Percentiles rank a stretch among this genome's conserved stretches.
Conservation (phyloP, 2,329 filamentous ascomycete genomes). For the Rugonectria rugulosa region DNA sequence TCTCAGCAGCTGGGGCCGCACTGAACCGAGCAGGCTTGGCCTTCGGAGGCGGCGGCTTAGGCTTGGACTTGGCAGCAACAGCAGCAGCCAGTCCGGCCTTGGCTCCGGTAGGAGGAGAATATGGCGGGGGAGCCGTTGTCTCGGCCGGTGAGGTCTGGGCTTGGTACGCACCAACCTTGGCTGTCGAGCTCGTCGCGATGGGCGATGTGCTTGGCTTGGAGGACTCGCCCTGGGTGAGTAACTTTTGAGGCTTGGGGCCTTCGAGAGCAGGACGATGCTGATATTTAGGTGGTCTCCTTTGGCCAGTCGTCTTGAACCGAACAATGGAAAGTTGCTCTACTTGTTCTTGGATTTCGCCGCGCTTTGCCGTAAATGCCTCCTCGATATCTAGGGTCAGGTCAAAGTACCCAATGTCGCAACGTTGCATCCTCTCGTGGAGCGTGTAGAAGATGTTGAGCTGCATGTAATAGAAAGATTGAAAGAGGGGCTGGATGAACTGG, state of each 20-base stretch:
- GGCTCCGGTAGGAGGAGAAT: slow-evolving; percentile 58
- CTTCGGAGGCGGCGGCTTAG: slow-evolving; percentile 70
- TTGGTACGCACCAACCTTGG: slow-evolving; percentile 47
- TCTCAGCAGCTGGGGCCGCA: slow-evolving; percentile 72
- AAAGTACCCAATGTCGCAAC: slow-evolving; percentile 97
- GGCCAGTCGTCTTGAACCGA: slow-evolving; percentile 89
- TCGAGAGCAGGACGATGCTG: slow-evolving; percentile 62
- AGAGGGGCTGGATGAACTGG: slow-evolving; percentile 95
- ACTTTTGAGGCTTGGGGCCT: slow-evolving; percentile 54
- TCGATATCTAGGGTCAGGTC: slow-evolving; percentile 90
- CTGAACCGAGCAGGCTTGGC: slow-evolving; percentile 82
- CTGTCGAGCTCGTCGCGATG: slow-evolving; percentile 26
- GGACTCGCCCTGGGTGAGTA: slow-evolving; percentile 60
- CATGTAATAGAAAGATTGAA: slow-evolving; percentile 99
- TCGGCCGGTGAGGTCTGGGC: slow-evolving; percentile 53
- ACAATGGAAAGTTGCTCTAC: slow-evolving; percentile 86
- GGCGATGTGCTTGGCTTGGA: slow-evolving; percentile 31
- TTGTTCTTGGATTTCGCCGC: slow-evolving; percentile 84
- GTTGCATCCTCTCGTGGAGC: slow-evolving; percentile 97
- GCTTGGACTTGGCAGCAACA: slow-evolving; percentile 69
- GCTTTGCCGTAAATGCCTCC: slow-evolving; percentile 88
- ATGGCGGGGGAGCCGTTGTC: slow-evolving; percentile 72
- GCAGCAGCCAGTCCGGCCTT: slow-evolving; percentile 54
- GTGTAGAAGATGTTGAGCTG: slow-evolving; percentile 99
- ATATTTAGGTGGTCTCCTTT: slow-evolving; percentile 67